These are phyloP conservation scores for Lepidium africanum DNA, from an alignment of 345 rosid genomes.

Conservation along the genomic window DNA sequence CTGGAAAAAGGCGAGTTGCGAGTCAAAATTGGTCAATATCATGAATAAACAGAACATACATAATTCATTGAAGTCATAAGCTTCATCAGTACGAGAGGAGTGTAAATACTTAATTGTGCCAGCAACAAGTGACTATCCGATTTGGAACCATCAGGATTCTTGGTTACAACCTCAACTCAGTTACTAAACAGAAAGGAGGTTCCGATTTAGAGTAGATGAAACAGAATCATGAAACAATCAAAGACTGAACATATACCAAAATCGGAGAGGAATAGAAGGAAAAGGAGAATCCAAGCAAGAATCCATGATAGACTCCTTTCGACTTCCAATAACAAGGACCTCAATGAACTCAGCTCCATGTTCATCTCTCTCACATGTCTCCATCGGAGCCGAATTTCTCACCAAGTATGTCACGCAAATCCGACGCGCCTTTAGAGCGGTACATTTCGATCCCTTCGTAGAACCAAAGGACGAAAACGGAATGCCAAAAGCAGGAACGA, in stretches of 20 bases:
- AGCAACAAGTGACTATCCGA: background rate
- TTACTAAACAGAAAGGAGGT: background rate
- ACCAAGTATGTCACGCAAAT: slow-evolving; percentile 26
- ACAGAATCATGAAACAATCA: background rate
- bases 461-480: background rate
- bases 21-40: background rate
- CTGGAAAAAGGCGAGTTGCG: slow-evolving; percentile 30
- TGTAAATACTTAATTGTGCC: background rate
- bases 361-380: slow-evolving; percentile 4
- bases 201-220: background rate
- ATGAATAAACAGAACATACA: background rate
- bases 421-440: slow-evolving; percentile 21
- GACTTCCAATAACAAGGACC: slow-evolving; percentile 73
- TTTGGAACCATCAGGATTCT: background rate
- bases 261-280: slow-evolving; percentile 51
- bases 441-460: background rate
- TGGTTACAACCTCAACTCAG: background rate
- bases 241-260: slow-evolving; percentile 43
- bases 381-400: slow-evolving; percentile 11
- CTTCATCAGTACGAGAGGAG: background rate
- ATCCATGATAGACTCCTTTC: slow-evolving; percentile 68
- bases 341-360: slow-evolving; percentile 33
- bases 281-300: slow-evolving; percentile 68
- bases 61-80: background rate
- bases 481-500: slow-evolving; percentile 2